Evolutionary conservation across 2,329 filamentous ascomycete species (phyloP).

Genomic region (Scedosporium boydii): DNA sequence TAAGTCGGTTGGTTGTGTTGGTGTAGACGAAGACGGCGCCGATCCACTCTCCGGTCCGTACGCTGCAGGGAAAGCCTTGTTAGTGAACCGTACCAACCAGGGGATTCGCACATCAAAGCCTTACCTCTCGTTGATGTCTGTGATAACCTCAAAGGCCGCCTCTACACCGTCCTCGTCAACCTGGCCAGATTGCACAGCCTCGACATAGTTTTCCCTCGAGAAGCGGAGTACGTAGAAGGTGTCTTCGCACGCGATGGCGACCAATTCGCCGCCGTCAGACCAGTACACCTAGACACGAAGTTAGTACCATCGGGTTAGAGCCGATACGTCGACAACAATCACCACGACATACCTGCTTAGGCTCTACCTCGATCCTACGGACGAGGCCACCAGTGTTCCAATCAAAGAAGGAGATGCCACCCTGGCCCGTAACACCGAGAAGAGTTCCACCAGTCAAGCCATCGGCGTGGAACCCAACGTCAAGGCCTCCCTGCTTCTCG

Average conservation of each 20-base stretch:
- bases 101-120: conserved; percentile 11
- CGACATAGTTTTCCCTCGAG: conserved; percentile 78
- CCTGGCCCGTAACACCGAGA: conserved; percentile 89
- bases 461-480: conserved; percentile 92
- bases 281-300: conserved; percentile 63
- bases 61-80: conserved; percentile 36
- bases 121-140: conserved; percentile 84
- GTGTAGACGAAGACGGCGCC: conserved; percentile 99
- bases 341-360: conserved; percentile 31
- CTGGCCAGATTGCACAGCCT: conserved; percentile 71
- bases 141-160: conserved; percentile 90
- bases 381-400: conserved; percentile 87
- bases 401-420: conserved; percentile 92
- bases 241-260: conserved; percentile 87
- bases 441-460: conserved; percentile 82
- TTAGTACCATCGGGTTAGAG: background rate
- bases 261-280: conserved; percentile 92
- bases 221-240: conserved; percentile 91
- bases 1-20: conserved; percentile 89
- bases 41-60: conserved; percentile 94
- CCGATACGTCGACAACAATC: background rate
- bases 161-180: conserved; percentile 89
- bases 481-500: conserved; percentile 78
- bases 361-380: conserved; percentile 77
- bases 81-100: conserved; percentile 1